Evolutionary conservation across 202 grass and related monocot genomes (phyloP), one percentile per base, ranked within the genome.

Genomic region (Tripidium arundinaceum): DNA sequence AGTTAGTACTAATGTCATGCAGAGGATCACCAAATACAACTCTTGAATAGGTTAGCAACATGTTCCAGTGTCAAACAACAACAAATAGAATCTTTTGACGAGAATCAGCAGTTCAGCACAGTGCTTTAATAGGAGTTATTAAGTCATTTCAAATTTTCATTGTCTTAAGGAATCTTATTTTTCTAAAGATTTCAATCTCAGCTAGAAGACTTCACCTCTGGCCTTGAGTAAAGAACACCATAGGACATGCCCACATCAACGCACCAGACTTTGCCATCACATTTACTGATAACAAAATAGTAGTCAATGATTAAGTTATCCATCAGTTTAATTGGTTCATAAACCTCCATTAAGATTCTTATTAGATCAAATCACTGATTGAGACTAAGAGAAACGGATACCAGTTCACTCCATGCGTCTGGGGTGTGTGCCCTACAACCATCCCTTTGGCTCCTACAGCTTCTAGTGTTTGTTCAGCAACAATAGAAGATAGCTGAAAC

Each of bases 221-320:
- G 92, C 62, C 75, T 94, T 55, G 92, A 98, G 84, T 90, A 39
- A 42, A 93, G 82, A 85, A 98, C 88, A 80, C 96, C 92, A 78
- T 72, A 91, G 37, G 96, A 98, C 96, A 98, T 98, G 73, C 96
- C 96, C 39, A 98, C 92, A 81, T 98, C 96, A 57, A 98, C 64
- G 21, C 96, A 98, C 96, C 96, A 98, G 68, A 98, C 88, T 86
- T 86, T 91, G 34, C 86, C 77, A 43, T 98, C 63, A 7, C 93
- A 98, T 90, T 91, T 98, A 74, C 96, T 98, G 86, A 73, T 68
- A 69, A 83, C 79, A 76, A 58, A 77, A 63, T 79, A 87, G 19
- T 60, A 66, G 31, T 13, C n/a, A 68, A 70, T 6, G 0, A n/a
- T 83, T 68, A 83, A 58, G 28, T 70, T 43, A 58, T 78, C 34